phyloP scores from a whole-genome alignment of 192 early-diverging fungal species.

The Chytriomyces sp. region DNA sequence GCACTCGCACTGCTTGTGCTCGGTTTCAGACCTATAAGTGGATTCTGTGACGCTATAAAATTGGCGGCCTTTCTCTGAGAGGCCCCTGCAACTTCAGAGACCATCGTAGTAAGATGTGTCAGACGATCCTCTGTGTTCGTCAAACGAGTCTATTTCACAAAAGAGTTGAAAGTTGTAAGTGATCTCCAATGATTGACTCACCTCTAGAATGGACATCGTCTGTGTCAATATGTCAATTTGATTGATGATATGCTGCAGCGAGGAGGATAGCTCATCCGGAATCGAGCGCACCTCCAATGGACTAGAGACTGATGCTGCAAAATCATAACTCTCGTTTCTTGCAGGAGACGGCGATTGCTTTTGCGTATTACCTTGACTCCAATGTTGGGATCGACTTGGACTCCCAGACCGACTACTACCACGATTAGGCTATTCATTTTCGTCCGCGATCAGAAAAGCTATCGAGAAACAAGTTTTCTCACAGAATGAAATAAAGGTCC shows the following conservation, averaged over 20 bases:
- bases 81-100: slow-evolving; percentile 6
- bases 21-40: too few relatives aligned
- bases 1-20: background rate
- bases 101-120: slow-evolving; percentile 35
- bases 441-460: too few relatives aligned
- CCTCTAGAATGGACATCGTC: slow-evolving; percentile 63
- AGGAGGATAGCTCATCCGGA: slow-evolving; percentile 46
- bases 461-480: background rate
- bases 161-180: background rate
- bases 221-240: slow-evolving; percentile 64
- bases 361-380: too few relatives aligned
- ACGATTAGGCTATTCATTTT: background rate
- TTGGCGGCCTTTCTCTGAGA: background rate
- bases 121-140: slow-evolving; percentile 56
- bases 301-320: slow-evolving; percentile 25
- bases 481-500: background rate
- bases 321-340: background rate
- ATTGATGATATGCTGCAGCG: slow-evolving; percentile 50
- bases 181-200: slow-evolving; percentile 15
- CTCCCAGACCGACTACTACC: background rate
- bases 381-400: background rate
- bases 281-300: slow-evolving; percentile 39
- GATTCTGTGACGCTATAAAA: too few relatives aligned
- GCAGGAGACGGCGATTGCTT: too few relatives aligned
- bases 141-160: slow-evolving; percentile 46